These are phyloP conservation scores for Fusarium luffae DNA, from an alignment of 2,329 filamentous ascomycete species.

Conservation along the genomic window DNA sequence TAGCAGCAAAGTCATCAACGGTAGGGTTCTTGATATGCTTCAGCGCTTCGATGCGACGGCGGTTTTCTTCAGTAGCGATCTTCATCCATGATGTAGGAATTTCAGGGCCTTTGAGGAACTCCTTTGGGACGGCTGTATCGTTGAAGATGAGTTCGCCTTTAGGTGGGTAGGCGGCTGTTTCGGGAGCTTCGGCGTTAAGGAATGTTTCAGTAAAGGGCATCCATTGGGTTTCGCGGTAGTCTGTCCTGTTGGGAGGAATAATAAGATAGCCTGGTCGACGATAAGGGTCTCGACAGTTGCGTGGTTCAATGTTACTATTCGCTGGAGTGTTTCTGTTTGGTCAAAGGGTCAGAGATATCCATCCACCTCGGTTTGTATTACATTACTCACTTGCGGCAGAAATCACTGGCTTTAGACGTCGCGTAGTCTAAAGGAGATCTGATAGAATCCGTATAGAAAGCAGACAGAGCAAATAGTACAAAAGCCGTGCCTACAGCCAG, in stretches of 20 bases:
- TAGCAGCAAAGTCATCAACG: not conserved
- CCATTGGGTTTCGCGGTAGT: conserved; percentile 3
- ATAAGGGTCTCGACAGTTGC: conserved; percentile 7
- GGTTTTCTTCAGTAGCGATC: not conserved
- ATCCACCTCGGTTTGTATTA: not conserved
- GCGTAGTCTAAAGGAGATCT: not conserved
- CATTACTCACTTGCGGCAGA: not conserved
- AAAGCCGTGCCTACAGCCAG: not conserved
- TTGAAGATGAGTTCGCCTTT: conserved; percentile 3
- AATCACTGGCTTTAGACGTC: not conserved
- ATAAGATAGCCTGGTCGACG: not conserved
- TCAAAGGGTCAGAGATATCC: not conserved
- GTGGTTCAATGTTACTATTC: not conserved
- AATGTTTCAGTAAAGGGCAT: not conserved
- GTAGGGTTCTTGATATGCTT: not conserved
- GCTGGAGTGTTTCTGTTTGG: not conserved
- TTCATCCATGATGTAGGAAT: conserved; percentile 9
- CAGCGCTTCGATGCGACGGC: not conserved
- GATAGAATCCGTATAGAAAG: not conserved
- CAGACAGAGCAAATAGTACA: not conserved
- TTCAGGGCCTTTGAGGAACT: not conserved
- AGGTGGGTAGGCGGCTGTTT: conserved; percentile 1
- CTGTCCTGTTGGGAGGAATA: not conserved
- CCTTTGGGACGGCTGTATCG: not conserved
- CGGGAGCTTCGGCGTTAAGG: not conserved